Conservation (phyloP, 306 rosid genomes). For the Macrotyloma uniflorum region DNA sequence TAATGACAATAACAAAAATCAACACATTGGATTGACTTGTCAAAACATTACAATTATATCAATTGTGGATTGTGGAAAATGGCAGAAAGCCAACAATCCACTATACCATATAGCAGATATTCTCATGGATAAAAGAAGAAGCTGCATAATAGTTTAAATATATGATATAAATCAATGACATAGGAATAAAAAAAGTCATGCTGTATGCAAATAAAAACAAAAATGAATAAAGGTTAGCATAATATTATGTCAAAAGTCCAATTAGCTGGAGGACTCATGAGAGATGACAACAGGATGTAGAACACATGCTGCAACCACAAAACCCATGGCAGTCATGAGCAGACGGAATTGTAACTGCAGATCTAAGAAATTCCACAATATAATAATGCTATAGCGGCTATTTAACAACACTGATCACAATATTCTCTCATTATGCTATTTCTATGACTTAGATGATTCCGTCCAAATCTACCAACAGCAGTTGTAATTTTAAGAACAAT, state of each 20-base stretch:
- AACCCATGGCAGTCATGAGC: background rate
- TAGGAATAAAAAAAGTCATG: background rate
- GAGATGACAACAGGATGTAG: background rate
- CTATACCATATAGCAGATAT: background rate
- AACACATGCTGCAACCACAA: background rate
- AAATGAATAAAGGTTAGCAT: background rate
- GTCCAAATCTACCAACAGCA: background rate
- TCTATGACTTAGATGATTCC: background rate
- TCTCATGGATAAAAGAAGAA: background rate
- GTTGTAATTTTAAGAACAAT: background rate
- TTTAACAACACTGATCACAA: background rate
- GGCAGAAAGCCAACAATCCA: background rate
- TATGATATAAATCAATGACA: background rate
- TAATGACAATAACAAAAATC: background rate
- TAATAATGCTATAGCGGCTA: background rate
- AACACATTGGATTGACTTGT: slow-evolving; percentile 10
- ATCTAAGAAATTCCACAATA: background rate
- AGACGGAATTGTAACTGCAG: background rate
- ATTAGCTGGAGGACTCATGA: background rate
- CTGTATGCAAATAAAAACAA: background rate
- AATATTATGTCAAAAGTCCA: background rate
- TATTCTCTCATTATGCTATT: slow-evolving; percentile 3
- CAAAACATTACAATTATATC: background rate
- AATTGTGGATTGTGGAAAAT: background rate
- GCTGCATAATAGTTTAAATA: background rate